A percentile compares a stretch with the other conserved stretches of the same genome.
These are phyloP conservation scores for Jimgerdemannia lactiflua DNA, from an alignment of 192 early-diverging fungal genomes.

Conservation along the genomic window DNA sequence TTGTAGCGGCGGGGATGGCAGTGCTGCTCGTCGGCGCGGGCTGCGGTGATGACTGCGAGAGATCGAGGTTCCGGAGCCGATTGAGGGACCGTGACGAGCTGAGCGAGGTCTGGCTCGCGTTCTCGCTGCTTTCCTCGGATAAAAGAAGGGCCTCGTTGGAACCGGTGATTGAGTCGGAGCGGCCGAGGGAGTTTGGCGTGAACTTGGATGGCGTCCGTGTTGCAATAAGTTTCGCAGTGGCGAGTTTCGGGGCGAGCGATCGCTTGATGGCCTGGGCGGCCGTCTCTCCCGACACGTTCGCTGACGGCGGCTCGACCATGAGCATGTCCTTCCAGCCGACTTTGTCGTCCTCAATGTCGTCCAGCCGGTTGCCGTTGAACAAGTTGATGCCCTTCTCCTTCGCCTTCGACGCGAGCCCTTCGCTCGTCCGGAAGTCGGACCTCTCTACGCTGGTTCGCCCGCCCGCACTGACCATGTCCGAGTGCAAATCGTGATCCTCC, in stretches of 20 bases:
- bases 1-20: not conserved
- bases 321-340: not conserved
- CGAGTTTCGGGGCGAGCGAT: not conserved
- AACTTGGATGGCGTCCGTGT: not conserved
- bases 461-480: not conserved
- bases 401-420: not conserved
- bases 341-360: not conserved
- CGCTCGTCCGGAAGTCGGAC: not conserved
- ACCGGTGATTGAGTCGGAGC: not conserved
- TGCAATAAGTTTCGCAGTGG: not conserved
- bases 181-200: not conserved
- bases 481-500: not conserved
- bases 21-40: slow-evolving; percentile 4
- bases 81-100: not conserved
- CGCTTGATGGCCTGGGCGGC: not conserved
- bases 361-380: not conserved
- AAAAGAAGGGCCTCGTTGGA: not conserved
- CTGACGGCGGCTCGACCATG: not conserved
- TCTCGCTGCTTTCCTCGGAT: not conserved
- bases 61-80: slow-evolving; percentile 5
- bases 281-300: not conserved
- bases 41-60: slow-evolving; percentile 4
- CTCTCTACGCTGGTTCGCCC: not conserved
- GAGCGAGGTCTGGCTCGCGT: not conserved
- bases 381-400: not conserved